Conservation (phyloP, 106 monocot species). For the Gastrodia elata region DNA sequence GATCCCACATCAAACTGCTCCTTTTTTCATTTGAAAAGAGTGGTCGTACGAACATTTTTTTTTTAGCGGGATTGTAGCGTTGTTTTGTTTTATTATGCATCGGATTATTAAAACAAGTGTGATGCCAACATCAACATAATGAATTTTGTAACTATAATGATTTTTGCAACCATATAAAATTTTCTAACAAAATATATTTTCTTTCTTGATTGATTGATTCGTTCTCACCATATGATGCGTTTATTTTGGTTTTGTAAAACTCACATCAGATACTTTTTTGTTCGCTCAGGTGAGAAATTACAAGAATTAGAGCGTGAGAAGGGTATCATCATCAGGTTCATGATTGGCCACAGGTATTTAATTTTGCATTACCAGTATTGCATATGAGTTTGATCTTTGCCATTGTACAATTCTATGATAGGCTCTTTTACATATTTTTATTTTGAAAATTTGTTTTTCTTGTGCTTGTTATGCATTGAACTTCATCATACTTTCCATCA, state of each 20-base stretch:
- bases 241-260: neutral
- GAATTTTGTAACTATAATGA: neutral
- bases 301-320: slow-evolving; percentile 73
- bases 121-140: neutral
- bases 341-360: slow-evolving; percentile 87
- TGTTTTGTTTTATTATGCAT: neutral
- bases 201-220: neutral
- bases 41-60: neutral
- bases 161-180: neutral
- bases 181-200: neutral
- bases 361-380: neutral
- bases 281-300: slow-evolving; percentile 63
- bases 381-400: neutral
- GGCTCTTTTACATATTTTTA: neutral
- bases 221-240: neutral
- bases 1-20: neutral
- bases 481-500: neutral
- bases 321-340: slow-evolving; percentile 88
- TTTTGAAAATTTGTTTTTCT: neutral
- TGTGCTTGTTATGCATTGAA: neutral
- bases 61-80: neutral
- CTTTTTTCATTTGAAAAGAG: neutral
- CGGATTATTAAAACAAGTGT: neutral
- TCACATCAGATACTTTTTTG: neutral
- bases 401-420: neutral